These are phyloP conservation scores for Termitomyces sp. DNA, from an alignment of 768 basidiomycete genomes.

Conservation along the genomic window DNA sequence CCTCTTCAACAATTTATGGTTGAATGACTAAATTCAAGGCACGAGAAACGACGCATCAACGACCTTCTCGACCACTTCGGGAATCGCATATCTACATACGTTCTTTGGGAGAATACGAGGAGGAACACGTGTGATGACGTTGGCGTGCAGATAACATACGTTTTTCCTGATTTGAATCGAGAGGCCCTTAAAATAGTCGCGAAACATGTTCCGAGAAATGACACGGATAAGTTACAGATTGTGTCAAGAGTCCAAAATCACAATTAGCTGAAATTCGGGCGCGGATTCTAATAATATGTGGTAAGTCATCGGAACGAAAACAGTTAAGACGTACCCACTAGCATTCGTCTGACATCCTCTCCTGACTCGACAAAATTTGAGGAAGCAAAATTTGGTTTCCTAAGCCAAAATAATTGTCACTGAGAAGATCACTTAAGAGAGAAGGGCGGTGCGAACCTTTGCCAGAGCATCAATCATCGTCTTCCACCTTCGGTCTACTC, in stretches of 20 bases:
- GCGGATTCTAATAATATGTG: background rate
- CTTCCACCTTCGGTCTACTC: constrained; percentile 4
- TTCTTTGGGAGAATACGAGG: background rate
- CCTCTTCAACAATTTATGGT: background rate
- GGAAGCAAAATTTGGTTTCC: background rate
- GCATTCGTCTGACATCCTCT: background rate
- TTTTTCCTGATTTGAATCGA: background rate
- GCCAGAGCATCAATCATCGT: background rate
- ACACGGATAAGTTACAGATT: background rate
- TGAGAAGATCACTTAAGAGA: background rate
- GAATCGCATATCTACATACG: too few species aligned
- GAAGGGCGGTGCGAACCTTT: background rate
- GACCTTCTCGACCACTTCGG: background rate
- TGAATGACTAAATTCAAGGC: background rate
- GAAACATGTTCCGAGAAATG: background rate
- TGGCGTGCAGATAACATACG: background rate
- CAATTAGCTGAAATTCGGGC: background rate
- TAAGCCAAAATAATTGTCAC: too few species aligned
- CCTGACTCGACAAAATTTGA: background rate
- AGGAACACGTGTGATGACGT: background rate
- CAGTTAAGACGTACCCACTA: background rate
- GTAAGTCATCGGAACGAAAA: background rate
- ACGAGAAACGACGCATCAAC: too few species aligned
- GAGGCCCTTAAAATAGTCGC: background rate
- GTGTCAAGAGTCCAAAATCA: background rate